phyloP scores from a whole-genome alignment of 1,284 basidiomycete species.

The Malassezia arunalokei region DNA sequence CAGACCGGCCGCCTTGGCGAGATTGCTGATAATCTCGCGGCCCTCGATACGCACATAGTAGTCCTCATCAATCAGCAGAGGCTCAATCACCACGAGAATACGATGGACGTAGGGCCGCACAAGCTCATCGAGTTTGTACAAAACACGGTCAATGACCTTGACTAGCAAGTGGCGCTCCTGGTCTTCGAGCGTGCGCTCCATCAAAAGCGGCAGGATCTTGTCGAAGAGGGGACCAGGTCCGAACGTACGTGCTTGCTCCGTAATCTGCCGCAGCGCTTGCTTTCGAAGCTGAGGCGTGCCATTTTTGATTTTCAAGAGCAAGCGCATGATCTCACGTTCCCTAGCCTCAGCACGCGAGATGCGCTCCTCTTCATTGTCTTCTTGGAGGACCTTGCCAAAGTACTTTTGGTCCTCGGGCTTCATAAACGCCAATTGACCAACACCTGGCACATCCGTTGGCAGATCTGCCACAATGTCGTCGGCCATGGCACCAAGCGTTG shows the following conservation, averaged over 20 bases:
- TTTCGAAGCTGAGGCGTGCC: slow-evolving; percentile 96
- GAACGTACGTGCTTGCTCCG: slow-evolving; percentile 98
- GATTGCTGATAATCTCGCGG: slow-evolving; percentile 95
- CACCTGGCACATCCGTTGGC: slow-evolving; percentile 96
- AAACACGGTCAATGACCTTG: slow-evolving; percentile 96
- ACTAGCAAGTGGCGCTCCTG: slow-evolving; percentile 96
- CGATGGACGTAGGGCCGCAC: slow-evolving; percentile 99
- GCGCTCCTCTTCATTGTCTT: slow-evolving; percentile 64
- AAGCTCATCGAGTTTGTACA: slow-evolving; percentile 98
- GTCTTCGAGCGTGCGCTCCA: slow-evolving; percentile 97
- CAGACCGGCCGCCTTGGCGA: slow-evolving; percentile 95
- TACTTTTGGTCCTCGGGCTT: slow-evolving; percentile 96
- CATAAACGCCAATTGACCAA: slow-evolving; percentile 93
- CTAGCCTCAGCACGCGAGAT: slow-evolving; percentile 96
- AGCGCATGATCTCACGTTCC: slow-evolving; percentile 98
- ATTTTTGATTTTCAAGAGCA: slow-evolving; percentile 99
- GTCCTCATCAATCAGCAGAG: slow-evolving; percentile 95
- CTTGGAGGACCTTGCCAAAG: slow-evolving; percentile 88
- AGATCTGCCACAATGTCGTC: slow-evolving; percentile 78
- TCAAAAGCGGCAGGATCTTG: slow-evolving; percentile 93
- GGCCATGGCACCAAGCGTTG: slow-evolving; percentile 69
- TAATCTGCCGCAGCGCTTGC: slow-evolving; percentile 91
- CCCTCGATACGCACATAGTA: slow-evolving; percentile 99
- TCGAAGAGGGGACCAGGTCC: slow-evolving; percentile 98
- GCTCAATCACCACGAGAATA: slow-evolving; percentile 98